A percentile compares a stretch with the other conserved stretches of the same genome.
phyloP scores from a whole-genome alignment of 2,329 filamentous ascomycete genomes.

The Thielaviopsis musarum region DNA sequence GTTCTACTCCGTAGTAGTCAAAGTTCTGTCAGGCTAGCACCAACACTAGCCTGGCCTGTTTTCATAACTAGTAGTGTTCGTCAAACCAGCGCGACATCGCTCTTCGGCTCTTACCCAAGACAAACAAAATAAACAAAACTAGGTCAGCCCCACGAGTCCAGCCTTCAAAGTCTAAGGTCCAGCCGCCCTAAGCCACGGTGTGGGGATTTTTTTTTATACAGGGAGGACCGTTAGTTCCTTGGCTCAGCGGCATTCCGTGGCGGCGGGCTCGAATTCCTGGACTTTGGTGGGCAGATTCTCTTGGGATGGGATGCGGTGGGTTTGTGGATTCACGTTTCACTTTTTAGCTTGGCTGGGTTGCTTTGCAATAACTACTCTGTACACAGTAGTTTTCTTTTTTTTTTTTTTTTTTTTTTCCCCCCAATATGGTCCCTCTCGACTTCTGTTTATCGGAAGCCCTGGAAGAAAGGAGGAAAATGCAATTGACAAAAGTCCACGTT shows the following conservation, averaged over 20 bases:
- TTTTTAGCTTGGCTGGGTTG: too few relatives aligned
- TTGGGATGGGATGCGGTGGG: background rate
- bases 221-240: background rate
- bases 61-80: too few relatives aligned
- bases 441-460: background rate
- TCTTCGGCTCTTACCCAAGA: too few relatives aligned
- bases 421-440: too few relatives aligned
- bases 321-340: too few relatives aligned
- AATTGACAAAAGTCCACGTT: background rate
- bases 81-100: too few relatives aligned
- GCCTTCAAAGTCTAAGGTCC: background rate
- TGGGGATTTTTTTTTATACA: background rate
- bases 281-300: background rate
- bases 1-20: too few relatives aligned
- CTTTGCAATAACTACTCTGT: too few relatives aligned
- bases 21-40: too few relatives aligned
- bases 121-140: background rate
- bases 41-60: too few relatives aligned
- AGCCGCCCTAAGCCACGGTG: background rate
- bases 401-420: too few relatives aligned
- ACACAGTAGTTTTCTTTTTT: too few relatives aligned
- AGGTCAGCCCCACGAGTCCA: background rate
- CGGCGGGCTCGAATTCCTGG: background rate
- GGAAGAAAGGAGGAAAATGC: background rate
- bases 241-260: background rate